A percentile compares a stretch with the other conserved stretches of the same genome.
Evolutionary conservation across 75 land plant genomes (phyloP).

Genomic region (Cupressus sempervirens): DNA sequence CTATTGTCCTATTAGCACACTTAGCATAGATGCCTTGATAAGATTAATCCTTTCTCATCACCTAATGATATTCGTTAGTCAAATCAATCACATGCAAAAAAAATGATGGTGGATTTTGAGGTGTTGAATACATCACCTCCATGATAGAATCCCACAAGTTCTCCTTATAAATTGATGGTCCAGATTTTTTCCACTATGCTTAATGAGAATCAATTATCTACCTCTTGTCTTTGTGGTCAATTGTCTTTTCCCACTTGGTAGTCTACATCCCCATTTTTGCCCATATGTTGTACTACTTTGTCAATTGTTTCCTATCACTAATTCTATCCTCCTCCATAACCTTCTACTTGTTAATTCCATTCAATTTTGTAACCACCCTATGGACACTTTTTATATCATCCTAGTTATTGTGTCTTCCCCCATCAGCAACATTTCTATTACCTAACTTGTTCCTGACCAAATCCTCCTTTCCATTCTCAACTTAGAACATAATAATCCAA

Average conservation of each 20-base stretch:
- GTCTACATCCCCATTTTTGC: background rate
- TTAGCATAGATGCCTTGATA: background rate
- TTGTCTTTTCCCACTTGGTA: background rate
- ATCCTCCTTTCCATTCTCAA: no score
- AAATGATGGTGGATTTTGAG: background rate
- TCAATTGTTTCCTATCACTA: background rate
- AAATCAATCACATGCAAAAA: constrained; percentile 8
- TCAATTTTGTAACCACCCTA: no score
- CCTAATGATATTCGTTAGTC: background rate
- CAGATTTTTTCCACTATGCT: background rate
- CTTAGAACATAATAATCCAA: no score
- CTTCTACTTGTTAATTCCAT: no score
- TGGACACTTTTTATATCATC: no score
- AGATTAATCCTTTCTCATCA: background rate
- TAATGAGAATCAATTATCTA: background rate
- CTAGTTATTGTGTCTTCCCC: no score
- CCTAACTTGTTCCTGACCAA: no score
- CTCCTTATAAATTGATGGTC: background rate
- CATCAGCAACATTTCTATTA: no score
- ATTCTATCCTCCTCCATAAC: no score
- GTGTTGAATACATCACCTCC: background rate
- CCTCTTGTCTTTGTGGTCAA: background rate
- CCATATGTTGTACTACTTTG: background rate
- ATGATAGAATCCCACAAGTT: background rate
- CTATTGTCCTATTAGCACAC: background rate